Conservation (phyloP, 768 basidiomycete species). For the Dacryopinax spathularia region DNA sequence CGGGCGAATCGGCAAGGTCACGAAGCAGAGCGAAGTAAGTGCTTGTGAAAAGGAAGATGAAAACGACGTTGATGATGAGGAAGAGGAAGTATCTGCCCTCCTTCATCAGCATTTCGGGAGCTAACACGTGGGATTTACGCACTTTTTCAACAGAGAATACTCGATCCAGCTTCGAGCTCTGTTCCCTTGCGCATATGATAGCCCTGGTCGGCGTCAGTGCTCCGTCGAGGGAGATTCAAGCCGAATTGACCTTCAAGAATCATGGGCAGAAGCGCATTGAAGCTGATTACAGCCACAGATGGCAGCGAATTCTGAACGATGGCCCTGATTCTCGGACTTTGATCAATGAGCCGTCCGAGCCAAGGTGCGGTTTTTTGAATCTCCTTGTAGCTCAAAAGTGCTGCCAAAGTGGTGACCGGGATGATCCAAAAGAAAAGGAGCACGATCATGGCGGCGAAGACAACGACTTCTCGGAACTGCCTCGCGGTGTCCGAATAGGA, state of each 20-base stretch:
- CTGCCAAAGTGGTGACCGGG: conserved; percentile 75
- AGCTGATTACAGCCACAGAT: conserved; percentile 71
- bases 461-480: conserved; percentile 54
- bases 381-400: conserved; percentile 80
- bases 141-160: conserved; percentile 87
- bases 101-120: neutral
- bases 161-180: conserved; percentile 86
- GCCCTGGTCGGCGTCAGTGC: conserved; percentile 24
- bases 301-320: conserved; percentile 93
- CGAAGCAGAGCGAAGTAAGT: conserved; percentile 85
- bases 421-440: conserved; percentile 86
- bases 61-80: conserved; percentile 80
- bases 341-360: conserved; percentile 72
- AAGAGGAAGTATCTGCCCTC: conserved; percentile 75
- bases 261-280: conserved; percentile 83
- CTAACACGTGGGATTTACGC: conserved; percentile 18
- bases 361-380: conserved; percentile 84
- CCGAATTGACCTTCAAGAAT: conserved; percentile 57
- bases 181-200: conserved; percentile 85
- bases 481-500: conserved; percentile 44
- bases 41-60: conserved; percentile 82
- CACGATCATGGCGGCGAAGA: conserved; percentile 50
- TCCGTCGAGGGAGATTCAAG: conserved; percentile 6
- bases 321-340: conserved; percentile 62
- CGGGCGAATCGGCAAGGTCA: conserved; percentile 85